Evolutionary conservation across 805 yeast genomes (phyloP).

Genomic region (Spathaspora gorwiae): DNA sequence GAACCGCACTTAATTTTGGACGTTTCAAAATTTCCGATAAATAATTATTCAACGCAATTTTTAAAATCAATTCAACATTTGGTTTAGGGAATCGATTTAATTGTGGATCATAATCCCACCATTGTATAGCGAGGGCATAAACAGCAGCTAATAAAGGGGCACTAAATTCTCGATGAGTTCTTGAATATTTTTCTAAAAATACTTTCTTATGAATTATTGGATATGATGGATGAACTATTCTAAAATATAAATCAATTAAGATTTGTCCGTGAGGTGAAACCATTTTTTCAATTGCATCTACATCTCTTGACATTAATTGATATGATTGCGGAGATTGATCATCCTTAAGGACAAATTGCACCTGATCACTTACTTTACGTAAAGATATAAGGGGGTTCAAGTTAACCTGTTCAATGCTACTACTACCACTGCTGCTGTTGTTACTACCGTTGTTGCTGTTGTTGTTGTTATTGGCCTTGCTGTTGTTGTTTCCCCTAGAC

Average conservation of each 20-base stretch:
- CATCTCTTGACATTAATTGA: conserved; percentile 65
- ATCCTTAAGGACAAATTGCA: conserved; percentile 74
- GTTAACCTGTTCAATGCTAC: conserved; percentile 73
- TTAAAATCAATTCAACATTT: conserved; percentile 48
- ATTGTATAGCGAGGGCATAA: conserved; percentile 79
- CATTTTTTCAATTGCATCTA: conserved; percentile 77
- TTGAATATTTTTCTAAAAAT: conserved; percentile 81
- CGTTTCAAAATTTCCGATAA: conserved; percentile 75
- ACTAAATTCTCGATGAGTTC: conserved; percentile 88
- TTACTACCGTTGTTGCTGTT: background rate
- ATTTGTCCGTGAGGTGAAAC: conserved; percentile 92
- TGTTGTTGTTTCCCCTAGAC: conserved; percentile 1
- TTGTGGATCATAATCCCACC: conserved; percentile 90
- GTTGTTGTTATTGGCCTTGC: conserved; percentile 20
- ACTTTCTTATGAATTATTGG: conserved; percentile 90
- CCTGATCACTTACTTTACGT: conserved; percentile 72
- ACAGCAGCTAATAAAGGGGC: conserved; percentile 91
- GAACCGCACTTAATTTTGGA: conserved; percentile 88
- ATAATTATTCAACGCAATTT: conserved; percentile 57
- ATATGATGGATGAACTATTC: conserved; percentile 84
- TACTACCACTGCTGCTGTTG: conserved; percentile 4
- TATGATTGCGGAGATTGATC: conserved; percentile 72
- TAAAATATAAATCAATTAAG: conserved; percentile 73
- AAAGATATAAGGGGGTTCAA: conserved; percentile 61
- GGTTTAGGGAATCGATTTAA: conserved; percentile 77